Conservation (phyloP, 176 grass and related monocot genomes). For the Dendrocalamus sinicus region DNA sequence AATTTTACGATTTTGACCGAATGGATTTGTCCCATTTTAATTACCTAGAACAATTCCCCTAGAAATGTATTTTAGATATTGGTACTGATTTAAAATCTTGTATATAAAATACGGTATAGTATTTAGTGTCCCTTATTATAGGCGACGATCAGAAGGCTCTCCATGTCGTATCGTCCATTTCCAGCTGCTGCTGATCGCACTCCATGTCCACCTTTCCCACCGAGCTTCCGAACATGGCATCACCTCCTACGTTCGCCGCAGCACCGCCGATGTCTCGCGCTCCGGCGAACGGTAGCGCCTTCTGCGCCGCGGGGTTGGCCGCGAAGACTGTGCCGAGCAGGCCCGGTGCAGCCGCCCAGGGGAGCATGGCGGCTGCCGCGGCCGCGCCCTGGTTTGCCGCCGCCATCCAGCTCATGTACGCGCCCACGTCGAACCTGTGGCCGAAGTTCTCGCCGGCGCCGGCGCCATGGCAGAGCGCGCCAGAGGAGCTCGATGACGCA, state of each 20-base stretch:
- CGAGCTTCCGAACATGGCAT: constrained; percentile 49
- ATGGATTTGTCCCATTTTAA: constrained; percentile 22
- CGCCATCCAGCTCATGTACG: constrained; percentile 77
- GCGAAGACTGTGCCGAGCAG: constrained; percentile 55
- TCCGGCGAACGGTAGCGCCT: constrained; percentile 49
- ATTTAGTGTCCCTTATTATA: not conserved
- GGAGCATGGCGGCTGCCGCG: constrained; percentile 52
- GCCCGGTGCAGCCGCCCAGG: constrained; percentile 50
- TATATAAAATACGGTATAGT: not conserved
- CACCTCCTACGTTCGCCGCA: constrained; percentile 38
- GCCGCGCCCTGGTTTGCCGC: constrained; percentile 55
- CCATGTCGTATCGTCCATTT: constrained; percentile 61
- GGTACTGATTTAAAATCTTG: not conserved
- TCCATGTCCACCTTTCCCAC: constrained; percentile 58
- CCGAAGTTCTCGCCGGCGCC: constrained; percentile 36
- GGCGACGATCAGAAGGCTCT: constrained; percentile 54
- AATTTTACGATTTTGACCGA: not conserved
- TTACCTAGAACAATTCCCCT: not conserved
- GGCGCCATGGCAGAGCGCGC: constrained; percentile 14
- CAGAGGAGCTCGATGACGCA: constrained; percentile 10
- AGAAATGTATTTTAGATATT: not conserved
- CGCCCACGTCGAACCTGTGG: constrained; percentile 60
- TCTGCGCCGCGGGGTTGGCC: constrained; percentile 50
- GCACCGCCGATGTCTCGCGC: constrained; percentile 12
- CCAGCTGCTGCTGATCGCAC: constrained; percentile 49